Conservation (phyloP, 495 filamentous ascomycete species). For the Hyaloscypha variabilis region DNA sequence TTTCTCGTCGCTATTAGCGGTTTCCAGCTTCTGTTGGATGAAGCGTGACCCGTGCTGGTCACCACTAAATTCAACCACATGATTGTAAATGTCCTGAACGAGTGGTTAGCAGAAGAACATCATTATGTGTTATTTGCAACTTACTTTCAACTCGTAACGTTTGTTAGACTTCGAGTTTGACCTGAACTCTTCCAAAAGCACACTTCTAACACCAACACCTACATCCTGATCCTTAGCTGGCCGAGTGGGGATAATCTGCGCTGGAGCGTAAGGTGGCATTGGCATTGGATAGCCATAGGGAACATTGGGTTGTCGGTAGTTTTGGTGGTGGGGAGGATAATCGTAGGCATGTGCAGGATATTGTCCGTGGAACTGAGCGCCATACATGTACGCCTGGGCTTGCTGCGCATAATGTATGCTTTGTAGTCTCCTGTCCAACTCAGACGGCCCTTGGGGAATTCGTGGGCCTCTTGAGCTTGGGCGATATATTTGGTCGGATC, state of each 20-base stretch:
- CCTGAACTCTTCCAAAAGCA: constrained; percentile 79
- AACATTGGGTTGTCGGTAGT: constrained; percentile 36
- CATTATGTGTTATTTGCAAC: constrained; percentile 4
- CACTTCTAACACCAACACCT: constrained; percentile 66
- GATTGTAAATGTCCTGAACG: constrained; percentile 78
- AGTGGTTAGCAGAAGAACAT: background rate
- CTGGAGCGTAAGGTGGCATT: constrained; percentile 32
- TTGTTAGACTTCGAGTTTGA: constrained; percentile 74
- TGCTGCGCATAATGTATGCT: constrained; percentile 44
- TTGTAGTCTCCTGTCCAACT: constrained; percentile 32
- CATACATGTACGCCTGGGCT: constrained; percentile 13
- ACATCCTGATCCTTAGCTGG: constrained; percentile 67
- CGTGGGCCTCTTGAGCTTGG: constrained; percentile 28
- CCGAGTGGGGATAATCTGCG: constrained; percentile 46
- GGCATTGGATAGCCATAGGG: constrained; percentile 40
- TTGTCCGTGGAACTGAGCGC: constrained; percentile 30
- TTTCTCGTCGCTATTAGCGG: constrained; percentile 95
- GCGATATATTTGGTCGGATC: constrained; percentile 25
- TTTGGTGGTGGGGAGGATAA: constrained; percentile 34
- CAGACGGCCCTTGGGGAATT: constrained; percentile 24
- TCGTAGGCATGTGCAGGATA: constrained; percentile 37
- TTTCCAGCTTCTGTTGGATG: constrained; percentile 93
- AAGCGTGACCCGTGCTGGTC: constrained; percentile 96
- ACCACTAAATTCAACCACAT: constrained; percentile 93
- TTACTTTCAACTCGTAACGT: constrained; percentile 81